Base-by-base conservation (phyloP, 805 yeast species). In the Metschnikowia reukaufii region DNA sequence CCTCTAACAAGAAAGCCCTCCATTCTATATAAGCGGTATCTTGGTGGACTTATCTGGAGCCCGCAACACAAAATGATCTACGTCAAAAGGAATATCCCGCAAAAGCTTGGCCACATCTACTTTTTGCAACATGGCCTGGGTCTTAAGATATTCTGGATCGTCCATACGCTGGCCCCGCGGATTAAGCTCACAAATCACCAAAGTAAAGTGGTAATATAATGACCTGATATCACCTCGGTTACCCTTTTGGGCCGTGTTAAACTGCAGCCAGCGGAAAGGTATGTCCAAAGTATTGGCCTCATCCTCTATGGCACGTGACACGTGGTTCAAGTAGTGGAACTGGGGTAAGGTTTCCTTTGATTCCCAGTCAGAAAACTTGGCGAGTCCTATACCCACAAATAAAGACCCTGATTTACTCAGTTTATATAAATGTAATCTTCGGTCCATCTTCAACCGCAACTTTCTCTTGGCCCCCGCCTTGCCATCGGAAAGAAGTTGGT, bases 181-280 rank as follows among this genome's bases (percentile, higher is more conserved):
- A 12, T 41, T 41, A n/a, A 49, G 44, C 45, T 50, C 57, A 27
- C 59, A 58, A 4, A 53, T 17, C 17, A 45, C 45, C 23, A 54
- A 36, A 13, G 57, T 49, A 31, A 49, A 41, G 44, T 56, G 62
- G 45, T 36, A 54, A 12, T 42, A 25, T 42, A 42, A 36, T 13
- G 31, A 18, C 19, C 43, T 29, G 9, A 19, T 8, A 8, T 44
- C 44, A 4, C 30, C 25, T 9, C 27, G 27, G 13, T 27, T 35
- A 8, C 21, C 20, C 6, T 19, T 16, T 19, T 42, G 38, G 9
- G 23, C 40, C 35, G 45, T 27, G 10, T 47, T 31, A 20, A 50
- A 46, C 27, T 46, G 50, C 36, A 27, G 15, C 57, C 52, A 48
- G 10, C 20, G 10, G 39, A 45, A 44, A 6, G 35, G 16, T 1